Base-by-base conservation (phyloP, 441 rosid species). In the Euphorbia celastroides region DNA sequence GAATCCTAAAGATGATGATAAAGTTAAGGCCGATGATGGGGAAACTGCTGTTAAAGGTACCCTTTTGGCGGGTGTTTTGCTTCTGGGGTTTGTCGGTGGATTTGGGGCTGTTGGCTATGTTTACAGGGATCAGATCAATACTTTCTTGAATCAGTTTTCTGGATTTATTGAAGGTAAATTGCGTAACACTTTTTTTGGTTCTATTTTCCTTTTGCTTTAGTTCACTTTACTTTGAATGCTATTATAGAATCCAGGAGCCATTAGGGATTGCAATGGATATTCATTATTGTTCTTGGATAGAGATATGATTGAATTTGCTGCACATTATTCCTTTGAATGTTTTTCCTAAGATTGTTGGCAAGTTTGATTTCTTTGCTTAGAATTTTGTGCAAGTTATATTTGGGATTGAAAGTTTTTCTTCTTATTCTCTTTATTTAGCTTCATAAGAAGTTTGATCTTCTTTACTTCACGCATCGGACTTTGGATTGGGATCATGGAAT, bases 21-120 rank as follows among this genome's bases (percentile, higher is more conserved):
- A 68, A 28, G 68, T 64, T 23, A 71, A 68, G 16, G 82, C 57
- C 5, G 74, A 67, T 32, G 73, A 48, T 62, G 82, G 87, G 26
- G 88, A 81, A 10, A 75, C 89, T 27, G 95, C 99, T 12, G 34
- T 91, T 36, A 89, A 77, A 66, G 99, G 99, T 5, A 84, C 99
- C 42, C 60, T 93, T 52, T 75, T 93, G 76, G 99, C 99, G 5
- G 96, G 97, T 5, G 82, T 89, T 11, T 74, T 93, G 79, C 85
- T 93, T 38, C 77, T 93, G 42, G 97, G 93, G 34, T 79, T 86
- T 58, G 92, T 93, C 68, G 97, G 95, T 68, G 99, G 97, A 13
- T 89, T 89, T 72, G 92, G 67, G 5, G 66, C 82, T 44, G 87
- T 79, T 65, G 99, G 97, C 1, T 93, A 86, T 77, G 34, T 83